Evolutionary conservation across 2,329 filamentous ascomycete genomes (phyloP).

Genomic region (Sordariomycetes sp.): DNA sequence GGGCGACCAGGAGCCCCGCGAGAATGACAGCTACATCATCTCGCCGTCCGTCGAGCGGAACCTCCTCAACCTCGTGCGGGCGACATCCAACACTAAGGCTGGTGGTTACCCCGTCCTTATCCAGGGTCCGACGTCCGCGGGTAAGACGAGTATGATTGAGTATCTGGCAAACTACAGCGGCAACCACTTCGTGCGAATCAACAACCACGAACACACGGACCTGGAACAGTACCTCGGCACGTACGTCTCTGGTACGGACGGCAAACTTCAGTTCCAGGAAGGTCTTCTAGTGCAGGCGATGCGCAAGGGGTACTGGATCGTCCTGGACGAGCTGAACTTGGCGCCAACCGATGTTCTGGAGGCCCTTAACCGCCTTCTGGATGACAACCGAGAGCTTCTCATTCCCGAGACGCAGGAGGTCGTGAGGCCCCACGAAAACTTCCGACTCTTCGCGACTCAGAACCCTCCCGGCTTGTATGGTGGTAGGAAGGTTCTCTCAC

Average conservation of each 20-base stretch:
- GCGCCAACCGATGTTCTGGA: slow-evolving; percentile 95
- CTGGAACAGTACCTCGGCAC: slow-evolving; percentile 95
- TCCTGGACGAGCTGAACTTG: slow-evolving; percentile 92
- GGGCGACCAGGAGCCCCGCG: slow-evolving; percentile 51
- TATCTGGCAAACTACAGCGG: slow-evolving; percentile 94
- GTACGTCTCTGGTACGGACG: slow-evolving; percentile 76
- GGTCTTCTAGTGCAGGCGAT: slow-evolving; percentile 87
- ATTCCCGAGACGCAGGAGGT: slow-evolving; percentile 95
- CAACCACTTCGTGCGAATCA: slow-evolving; percentile 95
- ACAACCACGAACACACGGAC: slow-evolving; percentile 98
- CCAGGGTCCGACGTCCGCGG: slow-evolving; percentile 91
- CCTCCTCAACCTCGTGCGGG: slow-evolving; percentile 83
- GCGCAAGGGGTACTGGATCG: slow-evolving; percentile 91
- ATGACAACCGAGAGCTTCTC: slow-evolving; percentile 90
- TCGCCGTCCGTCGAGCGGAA: slow-evolving; percentile 93
- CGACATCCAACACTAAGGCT: slow-evolving; percentile 67
- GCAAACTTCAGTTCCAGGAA: slow-evolving; percentile 82
- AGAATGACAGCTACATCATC: slow-evolving; percentile 86
- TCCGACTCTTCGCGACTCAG: slow-evolving; percentile 96
- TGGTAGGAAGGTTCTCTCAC: slow-evolving; percentile 80
- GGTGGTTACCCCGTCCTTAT: slow-evolving; percentile 72
- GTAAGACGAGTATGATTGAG: slow-evolving; percentile 99
- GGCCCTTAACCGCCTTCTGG: slow-evolving; percentile 84
- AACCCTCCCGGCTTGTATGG: slow-evolving; percentile 94
- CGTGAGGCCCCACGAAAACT: slow-evolving; percentile 82